Evolutionary conservation across 192 early-diverging fungal genomes (phyloP).

Genomic region (Umbelopsis vinacea): DNA sequence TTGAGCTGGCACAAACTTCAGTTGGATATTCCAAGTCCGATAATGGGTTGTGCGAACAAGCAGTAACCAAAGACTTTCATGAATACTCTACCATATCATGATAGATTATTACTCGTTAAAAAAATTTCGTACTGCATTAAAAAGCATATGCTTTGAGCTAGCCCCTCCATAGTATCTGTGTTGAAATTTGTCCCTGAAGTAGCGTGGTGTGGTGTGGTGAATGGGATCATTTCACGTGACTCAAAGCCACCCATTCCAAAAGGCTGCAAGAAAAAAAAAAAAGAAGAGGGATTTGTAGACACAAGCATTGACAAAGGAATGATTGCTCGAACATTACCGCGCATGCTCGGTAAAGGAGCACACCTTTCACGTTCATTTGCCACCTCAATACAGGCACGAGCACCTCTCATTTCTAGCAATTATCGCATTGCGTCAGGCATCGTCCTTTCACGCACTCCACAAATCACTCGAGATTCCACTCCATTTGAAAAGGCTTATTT

Average conservation of each 20-base stretch:
- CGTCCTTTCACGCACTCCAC: conserved; percentile 72
- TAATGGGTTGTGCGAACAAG: too few species aligned
- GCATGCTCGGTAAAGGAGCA: conserved; percentile 21
- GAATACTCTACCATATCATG: too few species aligned
- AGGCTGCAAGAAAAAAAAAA: neutral
- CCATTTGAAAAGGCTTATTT: conserved; percentile 74
- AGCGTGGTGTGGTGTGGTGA: too few species aligned
- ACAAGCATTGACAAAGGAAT: conserved; percentile 14
- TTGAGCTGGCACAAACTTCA: neutral
- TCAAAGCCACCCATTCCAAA: conserved; percentile 20
- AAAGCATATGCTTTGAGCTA: too few species aligned
- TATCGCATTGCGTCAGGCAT: conserved; percentile 58
- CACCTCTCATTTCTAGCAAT: conserved; percentile 42
- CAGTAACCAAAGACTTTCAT: too few species aligned
- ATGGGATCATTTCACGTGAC: neutral
- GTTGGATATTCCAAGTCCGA: neutral
- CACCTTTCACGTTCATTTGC: conserved; percentile 22
- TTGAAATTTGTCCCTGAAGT: too few species aligned
- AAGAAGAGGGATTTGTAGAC: neutral
- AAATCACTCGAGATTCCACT: conserved; percentile 63
- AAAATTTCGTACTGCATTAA: too few species aligned
- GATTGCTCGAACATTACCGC: conserved; percentile 21
- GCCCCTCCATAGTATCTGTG: too few species aligned
- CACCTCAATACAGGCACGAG: neutral
- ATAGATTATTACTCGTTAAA: too few species aligned